Conservation (phyloP, 2,329 filamentous ascomycete genomes). For the Colletotrichum destructivum region DNA sequence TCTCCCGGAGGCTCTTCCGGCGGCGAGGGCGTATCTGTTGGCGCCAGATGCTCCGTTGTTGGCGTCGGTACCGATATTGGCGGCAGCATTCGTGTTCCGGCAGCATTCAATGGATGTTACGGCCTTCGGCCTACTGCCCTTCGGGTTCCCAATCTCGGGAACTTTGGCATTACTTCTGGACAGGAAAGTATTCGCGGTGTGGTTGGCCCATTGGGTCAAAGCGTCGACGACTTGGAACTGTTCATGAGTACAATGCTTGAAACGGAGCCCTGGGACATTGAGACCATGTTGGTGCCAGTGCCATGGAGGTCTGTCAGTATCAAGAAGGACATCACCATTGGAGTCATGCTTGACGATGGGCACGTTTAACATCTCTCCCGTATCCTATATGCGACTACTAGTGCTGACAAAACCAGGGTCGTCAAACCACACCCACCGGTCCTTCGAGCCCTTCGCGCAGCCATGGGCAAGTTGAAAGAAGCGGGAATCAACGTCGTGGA, state of each 20-base stretch:
- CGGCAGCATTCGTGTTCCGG: constrained; percentile 67
- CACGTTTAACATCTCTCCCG: constrained; percentile 59
- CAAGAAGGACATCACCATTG: constrained; percentile 65
- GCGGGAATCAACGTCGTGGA: constrained; percentile 68
- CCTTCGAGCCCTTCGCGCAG: constrained; percentile 67
- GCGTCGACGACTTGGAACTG: constrained; percentile 67
- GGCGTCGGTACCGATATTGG: constrained; percentile 77
- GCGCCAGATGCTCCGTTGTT: constrained; percentile 69
- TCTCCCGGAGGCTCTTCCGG: constrained; percentile 77
- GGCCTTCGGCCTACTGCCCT: constrained; percentile 70
- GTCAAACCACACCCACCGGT: constrained; percentile 74
- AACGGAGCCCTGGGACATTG: constrained; percentile 68
- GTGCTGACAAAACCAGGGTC: background rate
- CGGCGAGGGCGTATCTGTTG: constrained; percentile 76
- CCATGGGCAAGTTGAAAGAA: constrained; percentile 55
- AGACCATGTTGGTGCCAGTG: constrained; percentile 71
- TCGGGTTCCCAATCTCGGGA: constrained; percentile 68
- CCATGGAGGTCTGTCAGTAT: constrained; percentile 63
- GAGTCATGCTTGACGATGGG: constrained; percentile 75
- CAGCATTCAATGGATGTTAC: constrained; percentile 71
- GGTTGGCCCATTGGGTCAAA: constrained; percentile 73
- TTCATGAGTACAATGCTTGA: constrained; percentile 68
- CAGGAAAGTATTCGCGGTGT: constrained; percentile 76
- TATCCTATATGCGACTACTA: fast-evolving
- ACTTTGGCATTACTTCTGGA: constrained; percentile 72